These are phyloP conservation scores for Alisma plantagoaquatica DNA, from an alignment of 106 monocot genomes.

Conservation along the genomic window DNA sequence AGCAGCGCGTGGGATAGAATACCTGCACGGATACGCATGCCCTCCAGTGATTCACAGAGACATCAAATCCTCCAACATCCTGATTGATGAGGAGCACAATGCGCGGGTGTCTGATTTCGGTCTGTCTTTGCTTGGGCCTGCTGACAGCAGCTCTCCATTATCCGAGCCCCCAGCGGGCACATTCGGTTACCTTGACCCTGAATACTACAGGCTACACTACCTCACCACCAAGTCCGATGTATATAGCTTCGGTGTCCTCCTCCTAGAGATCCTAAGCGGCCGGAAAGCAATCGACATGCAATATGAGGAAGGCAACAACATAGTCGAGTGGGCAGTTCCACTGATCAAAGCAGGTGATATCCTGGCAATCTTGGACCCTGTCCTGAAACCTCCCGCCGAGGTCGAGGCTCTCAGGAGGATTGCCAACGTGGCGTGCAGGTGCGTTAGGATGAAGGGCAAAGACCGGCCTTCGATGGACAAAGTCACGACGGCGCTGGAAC, in stretches of 20 bases:
- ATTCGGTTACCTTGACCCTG: slow-evolving; percentile 92
- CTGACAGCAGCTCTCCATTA: slow-evolving; percentile 61
- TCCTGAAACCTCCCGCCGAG: slow-evolving; percentile 45
- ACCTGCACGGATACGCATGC: slow-evolving; percentile 97
- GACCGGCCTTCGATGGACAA: slow-evolving; percentile 96
- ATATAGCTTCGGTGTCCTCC: slow-evolving; percentile 95
- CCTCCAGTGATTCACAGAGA: slow-evolving; percentile 96
- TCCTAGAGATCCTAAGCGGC: slow-evolving; percentile 86
- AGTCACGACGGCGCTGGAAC: slow-evolving; percentile 82
- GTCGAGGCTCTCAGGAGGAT: slow-evolving; percentile 71
- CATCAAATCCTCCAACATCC: slow-evolving; percentile 97
- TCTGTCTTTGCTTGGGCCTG: slow-evolving; percentile 75
- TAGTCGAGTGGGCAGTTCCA: slow-evolving; percentile 96
- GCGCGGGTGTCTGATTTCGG: slow-evolving; percentile 96
- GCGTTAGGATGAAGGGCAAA: slow-evolving; percentile 91
- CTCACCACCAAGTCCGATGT: slow-evolving; percentile 97
- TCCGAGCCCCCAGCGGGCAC: slow-evolving; percentile 97
- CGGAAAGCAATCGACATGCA: slow-evolving; percentile 94
- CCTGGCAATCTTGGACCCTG: slow-evolving; percentile 51
- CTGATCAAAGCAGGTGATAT: slow-evolving; percentile 68
- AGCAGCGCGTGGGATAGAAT: slow-evolving; percentile 92
- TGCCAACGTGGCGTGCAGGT: slow-evolving; percentile 62
- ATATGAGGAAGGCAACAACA: slow-evolving; percentile 90
- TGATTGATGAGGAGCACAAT: slow-evolving; percentile 97
- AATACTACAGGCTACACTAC: slow-evolving; percentile 95